phyloP scores from a whole-genome alignment of 2,329 filamentous ascomycete species.

The Aspergillus aculeatus region DNA sequence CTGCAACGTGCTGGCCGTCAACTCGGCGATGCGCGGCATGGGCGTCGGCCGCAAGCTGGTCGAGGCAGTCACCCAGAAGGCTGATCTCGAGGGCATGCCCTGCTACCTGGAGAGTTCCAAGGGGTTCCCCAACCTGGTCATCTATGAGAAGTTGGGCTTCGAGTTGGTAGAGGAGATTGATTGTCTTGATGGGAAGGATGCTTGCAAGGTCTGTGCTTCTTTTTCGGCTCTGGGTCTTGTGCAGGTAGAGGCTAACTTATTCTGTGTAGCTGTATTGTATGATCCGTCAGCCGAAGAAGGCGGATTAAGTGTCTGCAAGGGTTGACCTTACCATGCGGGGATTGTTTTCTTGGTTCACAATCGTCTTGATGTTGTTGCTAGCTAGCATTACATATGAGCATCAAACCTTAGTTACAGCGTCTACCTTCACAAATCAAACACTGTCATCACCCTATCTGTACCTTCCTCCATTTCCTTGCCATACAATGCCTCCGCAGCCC shows the following conservation, averaged over 20 bases:
- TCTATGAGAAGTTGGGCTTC: conserved; percentile 71
- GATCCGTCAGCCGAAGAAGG: conserved; percentile 22
- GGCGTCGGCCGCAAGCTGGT: conserved; percentile 67
- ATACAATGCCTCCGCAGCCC: not conserved
- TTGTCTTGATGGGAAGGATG: conserved; percentile 62
- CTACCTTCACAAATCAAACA: not conserved
- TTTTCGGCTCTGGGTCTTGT: not conserved
- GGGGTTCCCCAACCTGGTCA: conserved; percentile 65
- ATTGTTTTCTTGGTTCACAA: not conserved
- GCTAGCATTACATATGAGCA: not conserved
- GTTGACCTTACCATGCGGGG: not conserved
- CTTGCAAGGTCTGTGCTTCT: conserved; percentile 47
- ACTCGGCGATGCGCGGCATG: conserved; percentile 63
- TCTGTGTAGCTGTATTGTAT: conserved; percentile 23
- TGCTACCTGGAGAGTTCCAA: conserved; percentile 73
- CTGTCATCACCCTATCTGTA: not conserved
- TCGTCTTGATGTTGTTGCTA: not conserved
- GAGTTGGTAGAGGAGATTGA: conserved; percentile 63
- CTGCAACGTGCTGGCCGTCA: conserved; percentile 71
- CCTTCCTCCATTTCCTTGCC: not conserved
- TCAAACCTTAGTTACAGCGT: not conserved
- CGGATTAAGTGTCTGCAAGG: not conserved
- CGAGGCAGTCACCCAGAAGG: conserved; percentile 60
- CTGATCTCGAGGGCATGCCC: conserved; percentile 62
- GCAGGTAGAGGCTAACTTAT: conserved; percentile 5